phyloP scores from a whole-genome alignment of 2,329 filamentous ascomycete genomes.

The Geosmithia morbida region DNA sequence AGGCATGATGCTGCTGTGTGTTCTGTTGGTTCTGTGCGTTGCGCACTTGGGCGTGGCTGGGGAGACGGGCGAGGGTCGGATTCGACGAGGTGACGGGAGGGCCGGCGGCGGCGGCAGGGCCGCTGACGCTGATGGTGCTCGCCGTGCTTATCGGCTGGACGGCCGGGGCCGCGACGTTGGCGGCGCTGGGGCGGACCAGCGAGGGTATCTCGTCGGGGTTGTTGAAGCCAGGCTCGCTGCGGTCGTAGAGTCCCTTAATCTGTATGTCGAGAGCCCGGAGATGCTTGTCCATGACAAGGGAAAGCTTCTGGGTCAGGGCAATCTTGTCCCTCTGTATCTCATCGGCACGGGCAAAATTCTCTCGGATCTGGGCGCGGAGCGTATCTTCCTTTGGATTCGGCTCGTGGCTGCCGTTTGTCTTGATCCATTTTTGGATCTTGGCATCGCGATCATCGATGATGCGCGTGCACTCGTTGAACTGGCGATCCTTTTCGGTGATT shows the following conservation, averaged over 20 bases:
- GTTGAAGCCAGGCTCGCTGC: constrained; percentile 44
- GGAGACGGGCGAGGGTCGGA: constrained; percentile 26
- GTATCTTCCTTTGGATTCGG: constrained; percentile 62
- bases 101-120: constrained; percentile 10
- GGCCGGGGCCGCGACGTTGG: constrained; percentile 29
- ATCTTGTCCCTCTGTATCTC: constrained; percentile 64
- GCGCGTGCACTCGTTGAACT: constrained; percentile 53
- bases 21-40: constrained; percentile 21
- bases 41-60: constrained; percentile 29
- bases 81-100: constrained; percentile 16
- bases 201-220: constrained; percentile 51
- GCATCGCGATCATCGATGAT: constrained; percentile 58
- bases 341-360: constrained; percentile 55
- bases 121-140: constrained; percentile 12
- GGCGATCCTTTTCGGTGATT: constrained; percentile 64
- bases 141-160: constrained; percentile 27
- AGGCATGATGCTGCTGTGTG: constrained; percentile 20
- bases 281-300: constrained; percentile 46
- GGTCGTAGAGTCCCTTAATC: constrained; percentile 46
- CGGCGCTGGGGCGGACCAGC: constrained; percentile 40
- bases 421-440: constrained; percentile 71
- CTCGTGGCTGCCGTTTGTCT: constrained; percentile 57
- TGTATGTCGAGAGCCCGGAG: constrained; percentile 46
- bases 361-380: constrained; percentile 49
- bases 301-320: constrained; percentile 49